A percentile compares a stretch with the other conserved stretches of the same genome.
phyloP scores from a whole-genome alignment of 768 basidiomycete species.

The Xanthoconium stramineum region DNA sequence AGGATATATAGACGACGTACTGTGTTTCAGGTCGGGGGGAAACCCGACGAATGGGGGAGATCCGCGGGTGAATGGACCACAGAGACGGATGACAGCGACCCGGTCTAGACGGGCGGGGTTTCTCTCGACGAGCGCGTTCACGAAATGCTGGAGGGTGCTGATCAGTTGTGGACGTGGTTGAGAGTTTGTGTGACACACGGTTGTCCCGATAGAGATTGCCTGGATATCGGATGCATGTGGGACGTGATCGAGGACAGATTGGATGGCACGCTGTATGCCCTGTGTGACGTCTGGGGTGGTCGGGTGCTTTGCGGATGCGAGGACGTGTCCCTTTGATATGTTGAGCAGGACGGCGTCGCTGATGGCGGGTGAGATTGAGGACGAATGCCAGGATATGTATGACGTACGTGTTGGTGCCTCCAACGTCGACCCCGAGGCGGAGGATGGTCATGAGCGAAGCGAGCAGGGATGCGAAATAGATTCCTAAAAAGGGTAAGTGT shows the following conservation, averaged over 20 bases:
- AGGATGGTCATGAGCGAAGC: background rate
- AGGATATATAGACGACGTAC: constrained; percentile 21
- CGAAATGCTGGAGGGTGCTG: constrained; percentile 38
- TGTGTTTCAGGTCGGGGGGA: constrained; percentile 32
- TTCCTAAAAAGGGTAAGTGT: constrained; percentile 1
- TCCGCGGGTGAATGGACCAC: constrained; percentile 56
- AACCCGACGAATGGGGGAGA: constrained; percentile 57
- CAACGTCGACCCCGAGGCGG: constrained; percentile 35
- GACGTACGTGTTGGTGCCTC: constrained; percentile 33
- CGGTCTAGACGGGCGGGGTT: constrained; percentile 50
- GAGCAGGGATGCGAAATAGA: constrained; percentile 1
- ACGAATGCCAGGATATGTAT: background rate
- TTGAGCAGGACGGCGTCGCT: constrained; percentile 35
- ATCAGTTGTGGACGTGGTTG: background rate
- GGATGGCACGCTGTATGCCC: constrained; percentile 55
- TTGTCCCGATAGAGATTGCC: constrained; percentile 60
- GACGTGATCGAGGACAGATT: constrained; percentile 40
- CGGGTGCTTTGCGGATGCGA: constrained; percentile 41
- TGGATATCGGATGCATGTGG: constrained; percentile 38
- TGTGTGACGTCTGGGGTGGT: constrained; percentile 58
- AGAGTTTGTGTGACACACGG: constrained; percentile 31
- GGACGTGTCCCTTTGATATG: constrained; percentile 12
- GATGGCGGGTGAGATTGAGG: background rate
- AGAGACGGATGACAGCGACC: constrained; percentile 63
- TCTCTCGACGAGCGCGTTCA: constrained; percentile 60